Base-by-base conservation (phyloP, 768 basidiomycete genomes). In the Hortiboletus flavorubellus region DNA sequence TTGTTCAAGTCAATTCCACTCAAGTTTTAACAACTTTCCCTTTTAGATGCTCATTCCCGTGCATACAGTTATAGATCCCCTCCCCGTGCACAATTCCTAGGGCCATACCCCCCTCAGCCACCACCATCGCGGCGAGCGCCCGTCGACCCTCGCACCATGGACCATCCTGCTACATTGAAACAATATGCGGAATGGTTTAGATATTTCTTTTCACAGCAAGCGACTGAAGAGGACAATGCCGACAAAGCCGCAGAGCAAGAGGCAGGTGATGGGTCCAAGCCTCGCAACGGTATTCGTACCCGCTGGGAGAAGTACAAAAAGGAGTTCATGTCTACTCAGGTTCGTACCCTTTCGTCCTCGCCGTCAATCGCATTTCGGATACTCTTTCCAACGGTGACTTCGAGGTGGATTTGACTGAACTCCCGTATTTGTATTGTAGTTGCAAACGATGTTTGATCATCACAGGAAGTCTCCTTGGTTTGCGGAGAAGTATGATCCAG, bases 401-500 rank as follows among this genome's bases (percentile, higher is more conserved):
- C 35, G 38, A 43, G 50, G 16, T 40, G 49, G 50, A 51, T 48
- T 58, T 65, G 53, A 55, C 69, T 69, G 55, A 71, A 60, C 49
- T 51, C 34, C 53, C 59, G 59, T 67, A 65, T 66, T 70, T 72
- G 72, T 76, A 73, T 75, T 79, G 70, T 80, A 98, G 94, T 84
- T 96, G 67, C 91, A 92, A 78, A 89, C 89, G 54, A 89, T 98
- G 81, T 97, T 93, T 80, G 89, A 97, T 34, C 89, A 93, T 73
- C 95, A 98, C 77, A 84, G 86, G 74, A 87, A 89, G 67, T 92
- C 91, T n/a, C 88, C 93, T 14, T 98, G 95, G 95, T 98, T 97
- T 77, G 83, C 85, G 53, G 95, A 98, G 79, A 91, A 92, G 72
- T 98, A 98, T 76, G 91, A 93, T 58, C 88, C 88, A 53, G 73